Conservation (phyloP, 164 flowering plant species). For the Cinnamomum chago region DNA sequence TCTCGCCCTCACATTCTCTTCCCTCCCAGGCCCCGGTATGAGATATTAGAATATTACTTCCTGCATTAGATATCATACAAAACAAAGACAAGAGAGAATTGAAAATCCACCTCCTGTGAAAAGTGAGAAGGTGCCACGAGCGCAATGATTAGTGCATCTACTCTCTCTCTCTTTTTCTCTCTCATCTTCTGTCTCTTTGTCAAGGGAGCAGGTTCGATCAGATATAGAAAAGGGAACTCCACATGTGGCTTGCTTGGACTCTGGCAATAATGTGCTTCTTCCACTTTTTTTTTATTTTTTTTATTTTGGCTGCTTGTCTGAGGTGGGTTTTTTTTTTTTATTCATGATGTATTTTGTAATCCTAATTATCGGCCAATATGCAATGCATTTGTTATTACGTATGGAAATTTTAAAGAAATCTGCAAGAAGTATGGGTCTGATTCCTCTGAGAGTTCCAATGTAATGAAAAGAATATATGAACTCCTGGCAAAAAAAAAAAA, state of each 20-base stretch:
- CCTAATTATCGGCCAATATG: not conserved
- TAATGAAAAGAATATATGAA: no score
- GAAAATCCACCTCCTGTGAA: not conserved
- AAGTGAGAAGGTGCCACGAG: slow-evolving; percentile 1
- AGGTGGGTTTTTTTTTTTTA: no score
- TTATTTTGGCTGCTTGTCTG: not conserved
- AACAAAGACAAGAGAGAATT: not conserved
- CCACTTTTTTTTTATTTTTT: not conserved
- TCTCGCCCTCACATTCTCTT: not conserved
- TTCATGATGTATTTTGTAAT: no score
- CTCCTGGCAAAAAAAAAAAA: no score
- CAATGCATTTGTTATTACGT: not conserved
- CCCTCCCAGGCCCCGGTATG: not conserved
- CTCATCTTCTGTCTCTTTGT: not conserved
- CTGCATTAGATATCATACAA: not conserved
- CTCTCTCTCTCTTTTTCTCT: not conserved
- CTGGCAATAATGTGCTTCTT: not conserved
- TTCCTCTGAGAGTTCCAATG: not conserved
- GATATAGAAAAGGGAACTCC: not conserved
- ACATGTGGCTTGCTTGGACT: not conserved
- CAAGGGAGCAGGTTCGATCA: not conserved
- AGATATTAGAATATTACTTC: not conserved
- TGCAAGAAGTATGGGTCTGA: not conserved
- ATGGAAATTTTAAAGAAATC: not conserved
- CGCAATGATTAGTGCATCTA: slow-evolving; percentile 4